phyloP scores from a whole-genome alignment of 805 yeast genomes.

The Lachancea sp. region DNA sequence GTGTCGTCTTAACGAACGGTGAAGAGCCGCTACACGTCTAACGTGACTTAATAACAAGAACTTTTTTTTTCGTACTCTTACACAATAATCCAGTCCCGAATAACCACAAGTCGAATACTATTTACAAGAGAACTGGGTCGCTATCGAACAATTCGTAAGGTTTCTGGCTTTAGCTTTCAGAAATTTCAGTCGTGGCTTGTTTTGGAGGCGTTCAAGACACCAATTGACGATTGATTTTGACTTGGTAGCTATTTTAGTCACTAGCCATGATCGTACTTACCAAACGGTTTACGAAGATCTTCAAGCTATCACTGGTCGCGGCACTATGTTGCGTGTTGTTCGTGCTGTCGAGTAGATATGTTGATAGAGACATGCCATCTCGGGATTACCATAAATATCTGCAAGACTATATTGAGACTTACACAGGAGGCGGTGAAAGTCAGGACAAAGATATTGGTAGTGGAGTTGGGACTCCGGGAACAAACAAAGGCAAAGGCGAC shows the following conservation, averaged over 20 bases:
- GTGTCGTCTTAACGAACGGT: neutral
- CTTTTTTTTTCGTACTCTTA: too few species aligned
- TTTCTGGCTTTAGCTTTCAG: neutral
- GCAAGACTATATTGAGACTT: constrained; percentile 12
- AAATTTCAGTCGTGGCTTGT: neutral
- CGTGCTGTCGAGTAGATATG: constrained; percentile 13
- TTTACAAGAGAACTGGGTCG: neutral
- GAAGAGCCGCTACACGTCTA: neutral
- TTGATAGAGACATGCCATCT: constrained; percentile 15
- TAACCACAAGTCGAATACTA: too few species aligned
- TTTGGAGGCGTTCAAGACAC: neutral
- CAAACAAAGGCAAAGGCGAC: neutral
- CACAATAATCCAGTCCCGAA: neutral
- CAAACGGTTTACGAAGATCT: constrained; percentile 17
- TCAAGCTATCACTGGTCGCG: constrained; percentile 15
- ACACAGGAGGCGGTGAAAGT: neutral
- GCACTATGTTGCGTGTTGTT: constrained; percentile 11
- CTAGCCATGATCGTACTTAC: constrained; percentile 14
- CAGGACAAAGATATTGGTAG: neutral
- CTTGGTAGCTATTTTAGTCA: neutral
- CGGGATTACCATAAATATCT: constrained; percentile 17
- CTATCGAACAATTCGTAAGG: neutral
- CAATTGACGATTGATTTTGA: neutral
- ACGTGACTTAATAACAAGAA: too few species aligned
- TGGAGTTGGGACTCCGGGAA: neutral